Evolutionary conservation across 306 rosid species (phyloP), one percentile per base, ranked within the genome.

Genomic region (Begonia fuchsioides): DNA sequence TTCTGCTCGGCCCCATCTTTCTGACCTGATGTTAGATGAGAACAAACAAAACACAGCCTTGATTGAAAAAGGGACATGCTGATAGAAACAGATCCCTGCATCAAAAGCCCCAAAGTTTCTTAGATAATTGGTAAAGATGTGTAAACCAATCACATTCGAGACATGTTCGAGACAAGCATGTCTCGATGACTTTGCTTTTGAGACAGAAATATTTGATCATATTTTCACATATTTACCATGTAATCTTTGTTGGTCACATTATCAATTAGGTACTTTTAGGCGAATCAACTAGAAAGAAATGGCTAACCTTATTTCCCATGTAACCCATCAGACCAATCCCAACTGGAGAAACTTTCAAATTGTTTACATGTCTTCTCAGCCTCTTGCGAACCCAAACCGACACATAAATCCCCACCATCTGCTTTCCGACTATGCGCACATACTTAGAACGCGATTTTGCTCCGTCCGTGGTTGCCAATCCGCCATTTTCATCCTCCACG

Each of bases 301-400:
- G 55, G 18, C 51, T 13, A 76, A 88, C 97, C 97, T 90, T 90
- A 74, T 90, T 90, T 77, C 98, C 98, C 87, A 90, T 76, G 85
- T 81, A 90, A 15, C 98, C 98, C 98, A 90, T 84, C 26, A 90
- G 76, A 57, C 98, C 98, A 72, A 81, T 77, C 43, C 98, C 98
- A 71, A 90, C 98, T 1, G 87, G 85, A 13, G 86, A 85, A 62
- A 90, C 98, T 61, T 67, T 69, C 82, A 90, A 53, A 68, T 81
- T 81, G 58, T 90, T 90, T 2, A 90, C 47, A 54, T 77, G 98
- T 47, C 98, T 81, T 61, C 98, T 76, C 78, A 90, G 61, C 66
- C 74, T 84, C 70, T 76, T 85, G 26, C 78, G 87, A 56, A 90
- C 95, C 98, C 98, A 90, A 64, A 90, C 15, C 38, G 98, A 90